These are phyloP conservation scores for Sporothrix dimorphospora DNA, from an alignment of 2,329 filamentous ascomycete genomes.

Conservation along the genomic window DNA sequence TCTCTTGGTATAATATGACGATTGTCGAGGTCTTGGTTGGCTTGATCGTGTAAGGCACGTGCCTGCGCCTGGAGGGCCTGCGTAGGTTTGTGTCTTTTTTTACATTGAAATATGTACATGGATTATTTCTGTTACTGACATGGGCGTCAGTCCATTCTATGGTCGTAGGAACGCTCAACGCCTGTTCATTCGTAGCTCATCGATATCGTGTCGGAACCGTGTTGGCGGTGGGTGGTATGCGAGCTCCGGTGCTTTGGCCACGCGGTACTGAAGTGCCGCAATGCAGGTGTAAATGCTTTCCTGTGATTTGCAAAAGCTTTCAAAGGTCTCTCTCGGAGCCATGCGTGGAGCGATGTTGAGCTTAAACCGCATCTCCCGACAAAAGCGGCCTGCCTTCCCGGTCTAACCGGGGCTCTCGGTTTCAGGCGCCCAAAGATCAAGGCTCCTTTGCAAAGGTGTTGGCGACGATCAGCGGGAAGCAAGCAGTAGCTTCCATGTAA, in stretches of 20 bases:
- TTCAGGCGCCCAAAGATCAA: background rate
- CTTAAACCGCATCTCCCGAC: too few species aligned
- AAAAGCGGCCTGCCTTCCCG: background rate
- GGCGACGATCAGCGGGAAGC: conserved; percentile 68
- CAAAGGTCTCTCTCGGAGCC: background rate
- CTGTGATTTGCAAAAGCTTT: background rate
- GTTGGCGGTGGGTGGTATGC: background rate
- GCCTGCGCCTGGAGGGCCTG: too few species aligned
- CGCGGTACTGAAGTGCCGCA: background rate
- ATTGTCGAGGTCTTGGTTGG: too few species aligned
- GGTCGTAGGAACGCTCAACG: background rate
- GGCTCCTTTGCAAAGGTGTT: conserved; percentile 65
- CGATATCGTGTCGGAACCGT: background rate
- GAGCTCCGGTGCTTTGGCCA: background rate
- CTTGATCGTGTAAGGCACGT: too few species aligned
- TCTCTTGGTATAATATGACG: too few species aligned
- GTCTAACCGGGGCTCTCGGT: background rate
- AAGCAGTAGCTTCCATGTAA: conserved; percentile 66
- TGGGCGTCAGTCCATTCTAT: background rate
- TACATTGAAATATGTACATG: too few species aligned
- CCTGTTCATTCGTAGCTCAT: background rate
- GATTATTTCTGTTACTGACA: background rate
- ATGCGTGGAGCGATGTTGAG: too few species aligned
- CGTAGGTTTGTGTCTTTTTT: too few species aligned
- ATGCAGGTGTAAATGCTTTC: background rate